Conservation (phyloP, 371 early-diverging fungal genomes). For the Mortierella sp. region DNA sequence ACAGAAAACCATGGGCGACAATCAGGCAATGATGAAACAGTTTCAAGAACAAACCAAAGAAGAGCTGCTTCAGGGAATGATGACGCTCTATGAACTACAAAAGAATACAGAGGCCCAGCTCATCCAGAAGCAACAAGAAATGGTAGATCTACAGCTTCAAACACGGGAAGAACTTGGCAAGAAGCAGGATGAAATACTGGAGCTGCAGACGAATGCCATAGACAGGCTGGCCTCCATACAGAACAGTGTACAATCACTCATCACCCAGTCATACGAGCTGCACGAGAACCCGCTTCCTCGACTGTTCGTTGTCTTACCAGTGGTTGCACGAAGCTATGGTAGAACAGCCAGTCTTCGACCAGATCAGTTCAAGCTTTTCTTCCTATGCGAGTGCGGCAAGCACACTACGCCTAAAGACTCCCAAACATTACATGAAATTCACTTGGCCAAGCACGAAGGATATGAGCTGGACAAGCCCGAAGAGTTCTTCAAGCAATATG, state of each 20-base stretch:
- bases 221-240: slow-evolving; percentile 16
- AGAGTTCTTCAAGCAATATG: slow-evolving; percentile 21
- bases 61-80: too few relatives aligned
- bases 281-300: slow-evolving; percentile 22
- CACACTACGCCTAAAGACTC: slow-evolving; percentile 10
- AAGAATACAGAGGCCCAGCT: too few relatives aligned
- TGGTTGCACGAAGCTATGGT: not conserved
- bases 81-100: too few relatives aligned
- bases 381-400: slow-evolving; percentile 35
- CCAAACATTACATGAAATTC: slow-evolving; percentile 10
- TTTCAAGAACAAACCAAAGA: too few relatives aligned
- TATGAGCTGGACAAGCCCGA: slow-evolving; percentile 15
- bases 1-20: too few relatives aligned
- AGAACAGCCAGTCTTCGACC: not conserved
- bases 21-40: too few relatives aligned
- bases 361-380: slow-evolving; percentile 18
- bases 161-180: not conserved
- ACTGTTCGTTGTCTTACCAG: slow-evolving; percentile 25
- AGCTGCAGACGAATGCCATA: slow-evolving; percentile 13
- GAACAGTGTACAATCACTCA: slow-evolving; percentile 9
- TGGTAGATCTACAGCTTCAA: too few relatives aligned
- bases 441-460: slow-evolving; percentile 25
- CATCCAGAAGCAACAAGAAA: too few relatives aligned
- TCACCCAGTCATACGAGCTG: slow-evolving; percentile 12
- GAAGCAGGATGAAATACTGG: slow-evolving; percentile 13